Conservation (phyloP, 1,139 yeast species). For the Yueomyces sp. region DNA sequence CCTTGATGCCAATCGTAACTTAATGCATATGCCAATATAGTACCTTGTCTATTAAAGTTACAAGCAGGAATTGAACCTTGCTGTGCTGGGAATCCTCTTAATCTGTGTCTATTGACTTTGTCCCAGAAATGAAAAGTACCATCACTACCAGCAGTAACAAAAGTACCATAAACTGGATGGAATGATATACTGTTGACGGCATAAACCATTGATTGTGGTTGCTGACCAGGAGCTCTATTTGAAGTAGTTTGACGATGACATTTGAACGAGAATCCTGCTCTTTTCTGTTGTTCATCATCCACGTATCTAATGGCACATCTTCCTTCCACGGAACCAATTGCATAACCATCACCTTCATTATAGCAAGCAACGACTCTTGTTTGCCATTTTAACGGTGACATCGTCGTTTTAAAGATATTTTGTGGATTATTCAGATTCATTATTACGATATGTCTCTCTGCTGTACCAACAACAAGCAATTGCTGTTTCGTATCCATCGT, state of each 20-base stretch:
- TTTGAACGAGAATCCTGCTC: conserved; percentile 75
- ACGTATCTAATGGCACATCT: conserved; percentile 94
- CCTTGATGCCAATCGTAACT: conserved; percentile 97
- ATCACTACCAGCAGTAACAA: conserved; percentile 90
- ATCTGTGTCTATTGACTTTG: conserved; percentile 79
- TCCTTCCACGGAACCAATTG: conserved; percentile 89
- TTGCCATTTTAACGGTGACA: conserved; percentile 87
- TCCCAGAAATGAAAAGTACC: conserved; percentile 96
- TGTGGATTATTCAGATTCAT: conserved; percentile 79
- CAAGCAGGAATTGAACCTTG: conserved; percentile 68
- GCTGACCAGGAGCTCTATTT: conserved; percentile 24
- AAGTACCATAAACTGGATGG: conserved; percentile 86
- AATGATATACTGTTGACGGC: conserved; percentile 71
- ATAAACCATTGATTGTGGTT: conserved; percentile 42
- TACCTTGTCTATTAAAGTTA: conserved; percentile 72
- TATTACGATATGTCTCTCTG: conserved; percentile 71
- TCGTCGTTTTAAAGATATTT: conserved; percentile 57
- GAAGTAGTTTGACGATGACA: conserved; percentile 57
- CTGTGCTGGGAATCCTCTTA: conserved; percentile 66
- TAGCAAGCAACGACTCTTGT: conserved; percentile 75
- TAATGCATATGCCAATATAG: conserved; percentile 80
- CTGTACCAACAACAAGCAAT: conserved; percentile 81
- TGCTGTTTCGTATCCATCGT: conserved; percentile 78
- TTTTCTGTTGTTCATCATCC: conserved; percentile 66
- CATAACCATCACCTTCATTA: conserved; percentile 84